A percentile compares a stretch with the other conserved stretches of the same genome.
Conservation (phyloP, 129 eudicot genomes). For the Lactuca saligna region DNA sequence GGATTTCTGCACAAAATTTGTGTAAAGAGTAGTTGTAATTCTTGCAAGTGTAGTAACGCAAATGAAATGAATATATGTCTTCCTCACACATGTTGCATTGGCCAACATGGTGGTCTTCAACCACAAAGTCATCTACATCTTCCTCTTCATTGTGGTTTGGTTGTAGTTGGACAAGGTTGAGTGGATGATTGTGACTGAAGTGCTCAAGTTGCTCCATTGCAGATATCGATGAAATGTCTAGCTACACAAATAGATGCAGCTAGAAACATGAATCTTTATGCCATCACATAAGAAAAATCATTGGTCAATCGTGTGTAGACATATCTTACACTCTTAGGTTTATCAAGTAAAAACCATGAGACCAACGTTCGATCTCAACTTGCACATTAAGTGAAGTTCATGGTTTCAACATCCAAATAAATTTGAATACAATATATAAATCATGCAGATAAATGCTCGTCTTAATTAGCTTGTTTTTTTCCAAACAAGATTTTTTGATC, state of each 20-base stretch:
- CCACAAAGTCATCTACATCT: slow-evolving; percentile 4
- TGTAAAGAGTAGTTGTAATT: not conserved
- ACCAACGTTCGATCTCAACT: too few relatives aligned
- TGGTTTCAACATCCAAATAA: too few relatives aligned
- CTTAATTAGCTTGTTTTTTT: too few relatives aligned
- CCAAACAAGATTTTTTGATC: too few relatives aligned
- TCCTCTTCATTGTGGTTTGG: not conserved
- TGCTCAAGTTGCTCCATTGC: not conserved
- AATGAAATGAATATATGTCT: slow-evolving; percentile 1
- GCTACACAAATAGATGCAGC: not conserved
- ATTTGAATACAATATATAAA: too few relatives aligned
- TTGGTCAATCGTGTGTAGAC: too few relatives aligned
- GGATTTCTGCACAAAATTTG: slow-evolving; percentile 8
- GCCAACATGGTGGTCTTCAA: slow-evolving; percentile 2
- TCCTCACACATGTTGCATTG: slow-evolving; percentile 13
- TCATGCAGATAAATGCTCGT: too few relatives aligned
- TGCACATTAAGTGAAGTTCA: too few relatives aligned
- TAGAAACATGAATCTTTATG: too few relatives aligned
- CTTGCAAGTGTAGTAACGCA: not conserved
- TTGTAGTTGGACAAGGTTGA: not conserved
- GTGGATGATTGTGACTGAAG: not conserved
- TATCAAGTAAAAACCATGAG: too few relatives aligned
- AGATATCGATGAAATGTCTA: not conserved
- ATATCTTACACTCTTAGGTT: too few relatives aligned
- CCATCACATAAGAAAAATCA: too few relatives aligned